A percentile compares a stretch with the other conserved stretches of the same genome.
phyloP scores from a whole-genome alignment of 2,329 filamentous ascomycete genomes.

The Alternaria conjuncta region DNA sequence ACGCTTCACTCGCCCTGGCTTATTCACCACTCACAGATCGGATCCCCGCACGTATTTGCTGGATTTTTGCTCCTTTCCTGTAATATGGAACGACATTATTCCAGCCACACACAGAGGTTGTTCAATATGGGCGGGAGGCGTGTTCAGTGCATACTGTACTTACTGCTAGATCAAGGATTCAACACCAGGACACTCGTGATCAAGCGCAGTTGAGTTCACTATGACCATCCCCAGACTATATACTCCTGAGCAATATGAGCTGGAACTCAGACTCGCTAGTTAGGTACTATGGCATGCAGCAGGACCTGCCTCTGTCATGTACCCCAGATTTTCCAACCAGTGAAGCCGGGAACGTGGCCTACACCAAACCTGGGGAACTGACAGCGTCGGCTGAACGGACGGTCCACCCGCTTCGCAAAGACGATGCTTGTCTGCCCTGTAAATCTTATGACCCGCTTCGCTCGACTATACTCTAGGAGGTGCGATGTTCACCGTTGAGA shows the following conservation, averaged over 20 bases:
- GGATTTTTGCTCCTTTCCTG: neutral
- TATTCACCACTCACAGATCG: slow-evolving; percentile 1
- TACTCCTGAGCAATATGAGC: slow-evolving; percentile 1
- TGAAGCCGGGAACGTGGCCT: slow-evolving; percentile 13
- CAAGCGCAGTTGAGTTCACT: slow-evolving; percentile 5
- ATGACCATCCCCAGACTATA: neutral
- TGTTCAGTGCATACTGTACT: neutral
- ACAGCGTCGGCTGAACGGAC: slow-evolving; percentile 21
- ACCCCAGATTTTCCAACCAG: slow-evolving; percentile 17
- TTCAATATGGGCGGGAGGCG: slow-evolving; percentile 1
- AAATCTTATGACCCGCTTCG: slow-evolving; percentile 11
- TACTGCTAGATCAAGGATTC: slow-evolving; percentile 15
- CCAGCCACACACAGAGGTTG: neutral
- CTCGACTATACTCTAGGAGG: slow-evolving; percentile 9
- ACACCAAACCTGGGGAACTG: slow-evolving; percentile 8
- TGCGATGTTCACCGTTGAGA: slow-evolving; percentile 10
- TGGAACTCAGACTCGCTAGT: slow-evolving; percentile 6
- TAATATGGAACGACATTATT: neutral
- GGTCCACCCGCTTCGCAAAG: slow-evolving; percentile 7
- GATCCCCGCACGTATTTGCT: slow-evolving; percentile 4
- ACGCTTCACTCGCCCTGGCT: neutral
- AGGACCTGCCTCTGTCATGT: slow-evolving; percentile 5
- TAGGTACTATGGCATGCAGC: slow-evolving; percentile 2
- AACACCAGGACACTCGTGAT: slow-evolving; percentile 1
- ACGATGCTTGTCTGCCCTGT: slow-evolving; percentile 8